Percentiles rank a stretch among this genome's conserved stretches.
Conservation (phyloP, 1,139 yeast species). For the Trichomonascaceae sp. region DNA sequence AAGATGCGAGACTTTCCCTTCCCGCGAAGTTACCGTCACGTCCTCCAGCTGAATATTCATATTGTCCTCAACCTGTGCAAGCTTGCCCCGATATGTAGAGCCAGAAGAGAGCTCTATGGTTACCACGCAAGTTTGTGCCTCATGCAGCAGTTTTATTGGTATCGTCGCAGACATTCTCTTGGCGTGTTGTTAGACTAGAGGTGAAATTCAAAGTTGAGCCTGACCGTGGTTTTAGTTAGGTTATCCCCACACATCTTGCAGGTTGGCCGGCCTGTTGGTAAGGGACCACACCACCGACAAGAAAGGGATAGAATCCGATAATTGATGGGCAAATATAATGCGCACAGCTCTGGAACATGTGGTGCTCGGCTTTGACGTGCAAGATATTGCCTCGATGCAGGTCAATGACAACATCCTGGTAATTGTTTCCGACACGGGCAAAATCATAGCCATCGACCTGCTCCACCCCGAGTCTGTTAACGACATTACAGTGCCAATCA, state of each 20-base stretch:
- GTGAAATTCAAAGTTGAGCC: no score
- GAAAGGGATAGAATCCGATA: background rate
- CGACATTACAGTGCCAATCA: slow-evolving; percentile 23
- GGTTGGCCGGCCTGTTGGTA: background rate
- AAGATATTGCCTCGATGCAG: slow-evolving; percentile 30
- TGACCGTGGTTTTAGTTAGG: no score
- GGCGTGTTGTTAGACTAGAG: no score
- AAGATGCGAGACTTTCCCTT: slow-evolving; percentile 65
- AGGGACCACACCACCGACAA: background rate
- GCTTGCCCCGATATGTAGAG: slow-evolving; percentile 75
- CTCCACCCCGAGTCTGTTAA: slow-evolving; percentile 42
- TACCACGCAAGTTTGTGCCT: slow-evolving; percentile 56
- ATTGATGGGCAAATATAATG: no score
- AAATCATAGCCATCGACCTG: slow-evolving; percentile 39
- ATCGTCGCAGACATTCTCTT: slow-evolving; percentile 38
- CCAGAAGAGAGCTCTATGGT: slow-evolving; percentile 79
- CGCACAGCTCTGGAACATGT: slow-evolving; percentile 34
- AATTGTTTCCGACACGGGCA: slow-evolving; percentile 33
- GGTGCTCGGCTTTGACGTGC: slow-evolving; percentile 39
- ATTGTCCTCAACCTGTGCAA: slow-evolving; percentile 72
- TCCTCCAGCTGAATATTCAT: slow-evolving; percentile 86
- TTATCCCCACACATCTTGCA: no score
- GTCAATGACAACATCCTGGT: slow-evolving; percentile 38
- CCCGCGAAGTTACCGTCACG: slow-evolving; percentile 63
- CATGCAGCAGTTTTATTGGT: slow-evolving; percentile 78